phyloP scores from a whole-genome alignment of 2,329 filamentous ascomycete species.

The Bertia moriformis region DNA sequence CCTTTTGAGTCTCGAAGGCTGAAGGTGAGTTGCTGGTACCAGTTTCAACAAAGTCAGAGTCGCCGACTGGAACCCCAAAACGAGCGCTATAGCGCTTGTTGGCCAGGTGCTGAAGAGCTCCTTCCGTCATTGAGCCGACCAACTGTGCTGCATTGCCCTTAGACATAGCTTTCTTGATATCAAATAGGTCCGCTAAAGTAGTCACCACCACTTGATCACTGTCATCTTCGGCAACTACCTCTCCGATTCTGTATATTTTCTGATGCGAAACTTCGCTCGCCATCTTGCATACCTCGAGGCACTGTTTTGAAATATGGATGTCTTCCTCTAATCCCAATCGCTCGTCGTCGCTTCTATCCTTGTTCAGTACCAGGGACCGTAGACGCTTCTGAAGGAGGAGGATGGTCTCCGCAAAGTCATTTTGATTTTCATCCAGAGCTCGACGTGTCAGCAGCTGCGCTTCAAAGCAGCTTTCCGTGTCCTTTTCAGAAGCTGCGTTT shows the following conservation, averaged over 20 bases:
- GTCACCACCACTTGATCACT: conserved; percentile 24
- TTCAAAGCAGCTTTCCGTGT: conserved; percentile 11
- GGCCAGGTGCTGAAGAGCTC: conserved; percentile 10
- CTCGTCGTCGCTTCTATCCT: conserved; percentile 9
- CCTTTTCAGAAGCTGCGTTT: too few relatives aligned
- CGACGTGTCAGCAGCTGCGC: conserved; percentile 15
- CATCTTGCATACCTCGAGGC: conserved; percentile 20
- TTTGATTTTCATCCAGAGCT: conserved; percentile 14
- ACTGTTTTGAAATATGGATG: conserved; percentile 17
- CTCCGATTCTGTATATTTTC: conserved; percentile 18
- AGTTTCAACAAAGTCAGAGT: background rate
- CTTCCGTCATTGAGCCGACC: conserved; percentile 18
- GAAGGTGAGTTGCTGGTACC: background rate
- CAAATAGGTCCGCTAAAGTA: conserved; percentile 23
- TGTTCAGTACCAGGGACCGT: conserved; percentile 8
- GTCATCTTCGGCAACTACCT: conserved; percentile 18
- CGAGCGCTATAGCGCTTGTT: conserved; percentile 8
- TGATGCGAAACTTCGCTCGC: conserved; percentile 13
- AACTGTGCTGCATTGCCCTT: conserved; percentile 17
- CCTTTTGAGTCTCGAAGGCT: background rate
- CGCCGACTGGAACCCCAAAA: conserved; percentile 4
- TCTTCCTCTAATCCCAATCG: conserved; percentile 16
- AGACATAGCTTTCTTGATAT: conserved; percentile 19
- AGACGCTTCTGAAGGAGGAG: conserved; percentile 16
- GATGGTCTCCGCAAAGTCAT: conserved; percentile 15